Conservation (phyloP, 2,329 filamentous ascomycete genomes). For the Diaporthe ampelina region DNA sequence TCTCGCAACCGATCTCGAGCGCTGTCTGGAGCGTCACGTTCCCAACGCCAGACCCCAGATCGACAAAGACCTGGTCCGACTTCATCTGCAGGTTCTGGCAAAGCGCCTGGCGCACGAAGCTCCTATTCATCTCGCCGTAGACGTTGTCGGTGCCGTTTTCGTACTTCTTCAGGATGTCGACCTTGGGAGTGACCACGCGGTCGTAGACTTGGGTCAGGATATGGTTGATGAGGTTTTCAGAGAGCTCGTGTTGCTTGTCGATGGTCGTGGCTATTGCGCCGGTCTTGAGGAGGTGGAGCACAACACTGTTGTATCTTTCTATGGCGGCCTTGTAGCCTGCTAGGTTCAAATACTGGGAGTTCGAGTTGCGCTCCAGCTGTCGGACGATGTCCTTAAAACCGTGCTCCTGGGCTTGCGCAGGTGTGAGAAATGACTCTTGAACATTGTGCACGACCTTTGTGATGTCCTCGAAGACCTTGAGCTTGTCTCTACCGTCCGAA, state of each 20-base stretch:
- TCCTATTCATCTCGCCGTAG: conserved; percentile 91
- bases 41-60: conserved; percentile 94
- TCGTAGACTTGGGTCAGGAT: conserved; percentile 92
- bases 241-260: conserved; percentile 76
- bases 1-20: conserved; percentile 92
- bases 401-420: conserved; percentile 68
- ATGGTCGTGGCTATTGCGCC: conserved; percentile 82
- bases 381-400: conserved; percentile 82
- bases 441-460: conserved; percentile 78
- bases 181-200: conserved; percentile 90
- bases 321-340: conserved; percentile 81
- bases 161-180: conserved; percentile 87
- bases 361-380: conserved; percentile 80
- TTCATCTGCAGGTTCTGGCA: conserved; percentile 81
- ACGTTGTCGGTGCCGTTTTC: conserved; percentile 93
- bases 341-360: conserved; percentile 73
- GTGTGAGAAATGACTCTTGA: conserved; percentile 82
- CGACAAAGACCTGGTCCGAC: conserved; percentile 89
- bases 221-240: conserved; percentile 80
- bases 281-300: conserved; percentile 75
- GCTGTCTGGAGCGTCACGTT: conserved; percentile 97
- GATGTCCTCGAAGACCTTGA: conserved; percentile 82
- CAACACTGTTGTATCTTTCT: conserved; percentile 80
- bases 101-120: conserved; percentile 87
- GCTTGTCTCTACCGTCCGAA: conserved; percentile 82